A percentile compares a stretch with the other conserved stretches of the same genome.
phyloP scores from a whole-genome alignment of 805 yeast species.

The Hanseniaspora taiwanica region DNA sequence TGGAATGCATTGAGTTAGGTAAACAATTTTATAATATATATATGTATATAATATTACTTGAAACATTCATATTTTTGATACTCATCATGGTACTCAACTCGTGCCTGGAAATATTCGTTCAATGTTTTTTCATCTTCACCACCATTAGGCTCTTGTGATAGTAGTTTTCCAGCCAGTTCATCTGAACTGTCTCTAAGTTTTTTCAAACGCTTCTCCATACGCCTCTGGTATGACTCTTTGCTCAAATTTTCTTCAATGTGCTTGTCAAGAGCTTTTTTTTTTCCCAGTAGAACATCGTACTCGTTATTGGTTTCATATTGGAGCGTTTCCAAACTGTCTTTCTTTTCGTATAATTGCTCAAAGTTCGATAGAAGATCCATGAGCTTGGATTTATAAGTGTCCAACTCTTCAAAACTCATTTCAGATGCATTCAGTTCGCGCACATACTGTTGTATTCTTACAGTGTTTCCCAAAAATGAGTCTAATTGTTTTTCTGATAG shows the following conservation, averaged over 20 bases:
- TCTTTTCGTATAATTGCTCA: constrained; percentile 15
- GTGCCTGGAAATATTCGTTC: constrained; percentile 8
- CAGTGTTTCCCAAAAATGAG: constrained; percentile 1
- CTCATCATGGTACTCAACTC: not conserved
- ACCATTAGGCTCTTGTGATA: too few relatives aligned
- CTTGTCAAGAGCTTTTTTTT: constrained; percentile 25
- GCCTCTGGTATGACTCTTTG: constrained; percentile 20
- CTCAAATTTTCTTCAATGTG: constrained; percentile 30
- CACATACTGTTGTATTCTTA: constrained; percentile 4
- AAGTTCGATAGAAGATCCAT: constrained; percentile 7
- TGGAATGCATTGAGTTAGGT: constrained; percentile 45
- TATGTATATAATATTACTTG: not conserved
- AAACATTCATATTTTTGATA: not conserved
- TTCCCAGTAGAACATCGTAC: too few relatives aligned
- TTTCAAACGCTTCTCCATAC: constrained; percentile 18
- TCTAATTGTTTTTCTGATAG: not conserved
- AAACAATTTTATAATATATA: not conserved
- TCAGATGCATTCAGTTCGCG: constrained; percentile 5
- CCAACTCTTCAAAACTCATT: constrained; percentile 11
- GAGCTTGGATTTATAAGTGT: constrained; percentile 1
- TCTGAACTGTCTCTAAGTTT: constrained; percentile 20
- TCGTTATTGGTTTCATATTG: constrained; percentile 13
- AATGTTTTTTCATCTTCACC: constrained; percentile 18
- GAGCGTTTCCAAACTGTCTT: constrained; percentile 16
- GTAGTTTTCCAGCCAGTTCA: constrained; percentile 8